A percentile compares a stretch with the other conserved stretches of the same genome.
Conservation (phyloP, 1,284 basidiomycete species). For the Thelephora terrestris region DNA sequence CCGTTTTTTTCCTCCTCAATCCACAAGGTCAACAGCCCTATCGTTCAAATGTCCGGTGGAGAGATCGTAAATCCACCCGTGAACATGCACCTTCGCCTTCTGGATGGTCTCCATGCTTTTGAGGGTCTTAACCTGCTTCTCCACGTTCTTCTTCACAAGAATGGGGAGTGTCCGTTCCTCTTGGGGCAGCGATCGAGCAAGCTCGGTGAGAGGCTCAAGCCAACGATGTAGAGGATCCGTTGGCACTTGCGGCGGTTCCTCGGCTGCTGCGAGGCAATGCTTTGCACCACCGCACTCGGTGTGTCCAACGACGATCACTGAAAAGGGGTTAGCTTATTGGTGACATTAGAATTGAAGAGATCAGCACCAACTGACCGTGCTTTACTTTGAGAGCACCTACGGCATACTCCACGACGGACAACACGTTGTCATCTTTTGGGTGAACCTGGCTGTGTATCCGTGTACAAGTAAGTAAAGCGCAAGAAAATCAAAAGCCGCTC, state of each 20-base stretch:
- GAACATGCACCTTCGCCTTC: conserved; percentile 60
- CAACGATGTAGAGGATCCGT: conserved; percentile 56
- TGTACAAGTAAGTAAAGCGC: background rate
- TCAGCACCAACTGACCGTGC: conserved; percentile 1
- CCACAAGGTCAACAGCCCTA: conserved; percentile 18
- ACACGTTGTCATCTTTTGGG: conserved; percentile 8
- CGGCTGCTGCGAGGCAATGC: too few species aligned
- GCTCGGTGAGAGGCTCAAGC: conserved; percentile 59
- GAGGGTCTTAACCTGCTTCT: conserved; percentile 66
- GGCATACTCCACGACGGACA: conserved; percentile 12
- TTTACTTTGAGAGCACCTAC: conserved; percentile 9
- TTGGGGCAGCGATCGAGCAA: conserved; percentile 39
- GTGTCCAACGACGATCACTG: conserved; percentile 14
- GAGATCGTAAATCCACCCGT: conserved; percentile 83
- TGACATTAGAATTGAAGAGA: background rate
- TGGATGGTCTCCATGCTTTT: conserved; percentile 50
- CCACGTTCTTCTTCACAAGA: conserved; percentile 73
- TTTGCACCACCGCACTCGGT: conserved; percentile 52
- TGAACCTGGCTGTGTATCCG: conserved; percentile 7
- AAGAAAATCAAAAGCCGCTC: background rate
- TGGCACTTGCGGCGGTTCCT: conserved; percentile 26
- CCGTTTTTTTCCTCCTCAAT: too few species aligned
- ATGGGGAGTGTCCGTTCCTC: conserved; percentile 37
- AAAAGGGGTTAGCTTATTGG: background rate
- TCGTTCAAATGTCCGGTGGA: conserved; percentile 62